Conservation (phyloP, 192 early-diverging fungal species). For the Pilobolus umbonatus region DNA sequence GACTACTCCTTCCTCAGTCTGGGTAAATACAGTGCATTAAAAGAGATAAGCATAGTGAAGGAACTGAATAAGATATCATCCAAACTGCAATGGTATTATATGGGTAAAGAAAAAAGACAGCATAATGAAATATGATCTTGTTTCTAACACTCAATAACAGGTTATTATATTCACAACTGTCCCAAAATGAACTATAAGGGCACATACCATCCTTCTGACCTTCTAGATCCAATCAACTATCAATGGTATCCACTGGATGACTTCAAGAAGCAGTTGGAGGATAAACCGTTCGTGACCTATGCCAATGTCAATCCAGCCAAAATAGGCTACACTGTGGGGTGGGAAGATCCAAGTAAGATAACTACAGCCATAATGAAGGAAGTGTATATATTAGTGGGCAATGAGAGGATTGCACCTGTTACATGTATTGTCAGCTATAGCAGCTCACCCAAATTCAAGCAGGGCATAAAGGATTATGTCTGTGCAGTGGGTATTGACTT, state of each 20-base stretch:
- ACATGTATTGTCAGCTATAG: background rate
- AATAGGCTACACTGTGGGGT: constrained; percentile 2
- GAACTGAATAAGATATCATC: constrained; percentile 39
- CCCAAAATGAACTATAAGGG: constrained; percentile 95
- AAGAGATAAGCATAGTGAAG: constrained; percentile 70
- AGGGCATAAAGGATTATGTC: background rate
- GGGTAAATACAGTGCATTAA: constrained; percentile 82
- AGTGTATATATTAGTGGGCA: background rate
- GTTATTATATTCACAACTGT: constrained; percentile 89
- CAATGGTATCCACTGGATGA: constrained; percentile 48
- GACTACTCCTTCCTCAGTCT: constrained; percentile 68
- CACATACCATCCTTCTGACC: constrained; percentile 76
- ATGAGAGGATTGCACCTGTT: background rate
- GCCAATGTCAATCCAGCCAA: constrained; percentile 19
- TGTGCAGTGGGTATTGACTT: constrained; percentile 5
- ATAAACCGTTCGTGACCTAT: constrained; percentile 47
- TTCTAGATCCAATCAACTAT: constrained; percentile 68
- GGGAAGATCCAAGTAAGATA: constrained; percentile 3
- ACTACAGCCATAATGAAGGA: background rate
- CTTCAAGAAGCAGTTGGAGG: constrained; percentile 49
- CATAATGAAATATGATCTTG: background rate
- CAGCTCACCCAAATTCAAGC: background rate
- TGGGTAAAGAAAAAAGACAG: constrained; percentile 71
- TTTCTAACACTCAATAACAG: constrained; percentile 30
- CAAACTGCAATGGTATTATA: constrained; percentile 78